These are phyloP conservation scores for Wickerhamiella lipophila DNA, from an alignment of 805 yeast genomes.

Conservation along the genomic window DNA sequence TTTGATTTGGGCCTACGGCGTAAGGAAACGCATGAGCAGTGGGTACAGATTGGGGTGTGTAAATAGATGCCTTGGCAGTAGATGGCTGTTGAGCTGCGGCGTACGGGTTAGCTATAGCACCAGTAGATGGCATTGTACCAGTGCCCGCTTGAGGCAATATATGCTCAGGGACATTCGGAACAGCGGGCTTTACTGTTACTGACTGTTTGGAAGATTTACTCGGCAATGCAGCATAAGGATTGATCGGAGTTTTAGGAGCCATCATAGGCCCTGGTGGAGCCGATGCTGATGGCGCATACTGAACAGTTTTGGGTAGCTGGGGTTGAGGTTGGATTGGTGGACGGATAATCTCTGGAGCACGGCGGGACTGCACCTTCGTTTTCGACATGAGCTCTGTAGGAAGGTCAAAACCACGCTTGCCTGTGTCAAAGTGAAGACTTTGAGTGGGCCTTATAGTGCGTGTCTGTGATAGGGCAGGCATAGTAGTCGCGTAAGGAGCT, in stretches of 20 bases:
- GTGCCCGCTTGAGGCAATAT: background rate
- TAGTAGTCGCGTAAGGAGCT: conserved; percentile 1
- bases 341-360: background rate
- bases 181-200: conserved; percentile 12
- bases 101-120: conserved; percentile 7
- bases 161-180: conserved; percentile 10
- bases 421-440: conserved; percentile 20
- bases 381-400: conserved; percentile 24
- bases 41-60: background rate
- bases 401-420: conserved; percentile 25
- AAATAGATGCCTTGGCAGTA: background rate
- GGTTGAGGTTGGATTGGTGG: background rate
- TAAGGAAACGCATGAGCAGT: background rate
- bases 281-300: conserved; percentile 12
- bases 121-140: conserved; percentile 2
- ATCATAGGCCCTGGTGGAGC: conserved; percentile 14
- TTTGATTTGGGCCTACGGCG: background rate
- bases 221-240: conserved; percentile 11
- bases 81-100: conserved; percentile 2
- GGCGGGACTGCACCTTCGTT: conserved; percentile 4
- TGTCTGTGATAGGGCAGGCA: background rate
- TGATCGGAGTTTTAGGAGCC: conserved; percentile 4
- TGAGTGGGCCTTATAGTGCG: conserved; percentile 12
- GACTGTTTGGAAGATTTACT: conserved; percentile 12
- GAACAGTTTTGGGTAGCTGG: background rate